phyloP scores from a whole-genome alignment of 495 filamentous ascomycete species.

The Penicillium diatomitis region DNA sequence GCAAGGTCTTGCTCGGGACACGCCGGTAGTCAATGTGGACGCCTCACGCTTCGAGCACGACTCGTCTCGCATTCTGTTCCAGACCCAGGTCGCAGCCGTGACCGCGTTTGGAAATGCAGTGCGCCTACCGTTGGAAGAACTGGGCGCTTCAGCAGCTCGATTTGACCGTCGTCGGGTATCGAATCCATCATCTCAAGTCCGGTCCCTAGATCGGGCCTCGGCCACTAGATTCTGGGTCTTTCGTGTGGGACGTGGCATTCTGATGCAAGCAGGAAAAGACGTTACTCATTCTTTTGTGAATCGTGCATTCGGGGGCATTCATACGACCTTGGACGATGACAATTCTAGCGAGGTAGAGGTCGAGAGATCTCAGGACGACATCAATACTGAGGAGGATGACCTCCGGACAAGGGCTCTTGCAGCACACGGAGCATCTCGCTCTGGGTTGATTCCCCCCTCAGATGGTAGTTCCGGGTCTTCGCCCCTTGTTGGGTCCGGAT shows the following conservation, averaged over 20 bases:
- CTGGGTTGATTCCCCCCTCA: not conserved
- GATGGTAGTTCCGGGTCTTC: not conserved
- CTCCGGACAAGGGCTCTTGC: constrained; percentile 26
- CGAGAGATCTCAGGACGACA: constrained; percentile 37
- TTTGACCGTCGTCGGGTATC: constrained; percentile 17
- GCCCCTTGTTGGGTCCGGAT: too few relatives aligned
- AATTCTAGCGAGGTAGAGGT: constrained; percentile 26
- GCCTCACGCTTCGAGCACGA: constrained; percentile 51
- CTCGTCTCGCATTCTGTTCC: constrained; percentile 41
- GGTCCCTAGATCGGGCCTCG: constrained; percentile 28
- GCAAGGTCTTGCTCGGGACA: constrained; percentile 36
- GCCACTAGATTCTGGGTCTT: constrained; percentile 51
- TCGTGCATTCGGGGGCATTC: constrained; percentile 53
- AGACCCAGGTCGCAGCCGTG: constrained; percentile 47
- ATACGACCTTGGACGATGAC: constrained; percentile 22
- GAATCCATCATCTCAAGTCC: constrained; percentile 13
- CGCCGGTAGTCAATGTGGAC: constrained; percentile 48
- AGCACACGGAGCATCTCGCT: constrained; percentile 8
- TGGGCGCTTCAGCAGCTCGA: constrained; percentile 26
- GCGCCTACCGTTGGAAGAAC: constrained; percentile 41
- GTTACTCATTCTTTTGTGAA: constrained; percentile 53
- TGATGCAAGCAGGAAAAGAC: constrained; percentile 51
- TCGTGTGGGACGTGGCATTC: constrained; percentile 50
- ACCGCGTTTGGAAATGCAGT: constrained; percentile 46
- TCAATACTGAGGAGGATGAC: constrained; percentile 34